phyloP scores from a whole-genome alignment of 2,329 filamentous ascomycete species.

The Diaporthe citri region DNA sequence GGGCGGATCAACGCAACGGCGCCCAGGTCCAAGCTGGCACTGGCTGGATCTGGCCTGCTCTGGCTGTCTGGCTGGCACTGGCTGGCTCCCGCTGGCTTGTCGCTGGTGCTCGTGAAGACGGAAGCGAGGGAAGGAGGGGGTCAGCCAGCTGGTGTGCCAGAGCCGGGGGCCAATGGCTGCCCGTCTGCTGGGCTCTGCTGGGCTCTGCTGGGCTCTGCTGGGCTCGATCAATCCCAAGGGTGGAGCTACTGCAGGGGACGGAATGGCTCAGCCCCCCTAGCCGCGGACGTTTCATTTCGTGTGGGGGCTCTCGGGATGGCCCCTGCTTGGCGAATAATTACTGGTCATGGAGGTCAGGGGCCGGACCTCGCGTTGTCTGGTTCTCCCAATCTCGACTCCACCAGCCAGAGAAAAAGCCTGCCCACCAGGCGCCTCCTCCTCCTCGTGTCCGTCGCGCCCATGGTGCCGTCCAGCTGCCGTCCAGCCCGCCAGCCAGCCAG shows the following conservation, averaged over 20 bases:
- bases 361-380: constrained; percentile 34
- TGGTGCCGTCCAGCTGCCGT: background rate
- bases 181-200: background rate
- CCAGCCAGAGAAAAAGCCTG: background rate
- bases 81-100: background rate
- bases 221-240: constrained; percentile 25
- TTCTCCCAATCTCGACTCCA: constrained; percentile 35
- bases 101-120: constrained; percentile 9
- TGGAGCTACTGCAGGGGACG: constrained; percentile 38
- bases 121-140: constrained; percentile 9
- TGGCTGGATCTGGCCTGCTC: background rate
- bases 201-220: background rate
- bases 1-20: constrained; percentile 17
- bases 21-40: constrained; percentile 16
- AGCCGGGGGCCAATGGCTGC: constrained; percentile 30
- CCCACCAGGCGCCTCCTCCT: constrained; percentile 9
- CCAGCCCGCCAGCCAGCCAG: background rate
- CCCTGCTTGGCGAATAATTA: constrained; percentile 35
- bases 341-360: constrained; percentile 34
- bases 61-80: background rate
- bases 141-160: background rate
- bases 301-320: constrained; percentile 24
- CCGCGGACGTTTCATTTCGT: constrained; percentile 39
- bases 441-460: constrained; percentile 6
- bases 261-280: constrained; percentile 33